A percentile compares a stretch with the other conserved stretches of the same genome.
Conservation (phyloP, 2,329 filamentous ascomycete genomes). For the Fusarium newnesense region DNA sequence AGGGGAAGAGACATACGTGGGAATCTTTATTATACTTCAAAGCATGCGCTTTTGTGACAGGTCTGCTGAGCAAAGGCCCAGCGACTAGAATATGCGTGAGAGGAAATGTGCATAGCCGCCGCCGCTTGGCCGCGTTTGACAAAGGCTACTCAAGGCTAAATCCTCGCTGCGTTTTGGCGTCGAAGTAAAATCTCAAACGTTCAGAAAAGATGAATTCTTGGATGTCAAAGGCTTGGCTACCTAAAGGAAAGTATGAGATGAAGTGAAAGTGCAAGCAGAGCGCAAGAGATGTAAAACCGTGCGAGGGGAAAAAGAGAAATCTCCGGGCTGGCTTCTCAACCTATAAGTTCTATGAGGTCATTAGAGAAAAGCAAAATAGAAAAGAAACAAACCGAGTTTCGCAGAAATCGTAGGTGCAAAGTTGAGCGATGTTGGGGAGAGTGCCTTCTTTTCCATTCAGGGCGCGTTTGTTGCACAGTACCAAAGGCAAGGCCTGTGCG, state of each 20-base stretch:
- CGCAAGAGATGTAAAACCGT: not conserved
- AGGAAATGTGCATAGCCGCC: constrained; percentile 35
- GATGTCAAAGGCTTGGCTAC: not conserved
- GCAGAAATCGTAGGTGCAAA: not conserved
- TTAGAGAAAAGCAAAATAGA: not conserved
- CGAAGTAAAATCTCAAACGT: not conserved
- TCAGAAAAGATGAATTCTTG: not conserved
- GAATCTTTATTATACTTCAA: not conserved
- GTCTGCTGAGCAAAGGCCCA: constrained; percentile 28
- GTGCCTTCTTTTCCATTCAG: not conserved
- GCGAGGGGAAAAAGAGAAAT: not conserved
- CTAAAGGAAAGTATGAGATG: not conserved
- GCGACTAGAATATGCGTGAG: constrained; percentile 4
- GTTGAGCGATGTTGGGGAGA: not conserved
- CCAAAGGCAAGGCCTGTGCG: not conserved
- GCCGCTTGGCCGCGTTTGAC: constrained; percentile 11
- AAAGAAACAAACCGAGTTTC: not conserved
- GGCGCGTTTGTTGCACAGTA: constrained; percentile 5
- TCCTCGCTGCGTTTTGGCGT: not conserved
- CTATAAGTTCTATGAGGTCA: not conserved
- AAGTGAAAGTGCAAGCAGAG: not conserved
- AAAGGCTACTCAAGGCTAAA: not conserved
- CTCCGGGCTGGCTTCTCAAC: not conserved
- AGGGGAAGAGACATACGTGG: not conserved
- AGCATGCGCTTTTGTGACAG: constrained; percentile 21